Evolutionary conservation across 345 rosid species (phyloP), one percentile per base, ranked within the genome.

Genomic region (Punica granatum): DNA sequence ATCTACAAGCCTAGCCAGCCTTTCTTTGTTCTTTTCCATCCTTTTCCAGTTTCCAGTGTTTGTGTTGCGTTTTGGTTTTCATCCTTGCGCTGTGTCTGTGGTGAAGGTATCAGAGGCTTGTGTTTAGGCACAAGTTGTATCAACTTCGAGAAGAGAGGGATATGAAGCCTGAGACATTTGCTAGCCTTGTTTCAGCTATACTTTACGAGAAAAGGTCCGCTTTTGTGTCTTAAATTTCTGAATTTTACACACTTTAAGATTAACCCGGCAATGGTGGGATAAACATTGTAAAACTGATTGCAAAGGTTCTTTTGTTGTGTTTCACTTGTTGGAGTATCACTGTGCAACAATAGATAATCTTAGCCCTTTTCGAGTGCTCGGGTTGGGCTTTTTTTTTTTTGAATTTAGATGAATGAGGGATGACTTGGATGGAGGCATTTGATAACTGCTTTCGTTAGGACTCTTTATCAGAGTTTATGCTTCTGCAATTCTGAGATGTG

Each of bases 101-200:
- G 56, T 82, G 75, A 79, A 94, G 96, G 82, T 85, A 94, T 76
- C 99, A 94, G 82, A 82, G 97, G 64, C 77, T 94, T 63, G 89
- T 88, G 75, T 94, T 91, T 68, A 87, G 96, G 63, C 95, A 91
- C 75, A 94, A 93, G 70, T 70, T 90, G 67, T 93, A 93, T 63
- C 90, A 90, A 85, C 87, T 93, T 35, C 82, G 91, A 53, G 99
- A 93, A 73, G 99, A 93, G 79, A 88, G 99, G 76, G 99, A 90
- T 71, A 90, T 93, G 96, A 93, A 90, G 75, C 98, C 98, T n/a
- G 97, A 93, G 74, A 93, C 98, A 12, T 94, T 91, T 75, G 97
- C 98, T 4, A 94, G 85, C 78, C 88, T 91, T 31, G 99, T 94
- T 67, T 94, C 99, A 1, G 96, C 97, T 64, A 63, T 93, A 53